Conservation (phyloP, 164 flowering plant genomes). For the Dillenia suffruticosa region DNA sequence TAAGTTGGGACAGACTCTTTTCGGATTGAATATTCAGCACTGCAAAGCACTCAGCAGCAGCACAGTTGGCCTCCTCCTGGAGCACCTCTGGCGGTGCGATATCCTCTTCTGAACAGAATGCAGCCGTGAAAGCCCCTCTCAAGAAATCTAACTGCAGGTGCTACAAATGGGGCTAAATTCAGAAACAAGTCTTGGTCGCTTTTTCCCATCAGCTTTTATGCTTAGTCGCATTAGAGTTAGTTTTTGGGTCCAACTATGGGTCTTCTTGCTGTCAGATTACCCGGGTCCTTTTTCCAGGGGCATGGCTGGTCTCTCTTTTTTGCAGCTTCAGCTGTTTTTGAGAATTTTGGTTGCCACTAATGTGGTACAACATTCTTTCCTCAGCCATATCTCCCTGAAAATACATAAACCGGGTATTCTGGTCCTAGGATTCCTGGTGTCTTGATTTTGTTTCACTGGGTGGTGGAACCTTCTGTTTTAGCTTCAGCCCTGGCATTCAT, state of each 20-base stretch:
- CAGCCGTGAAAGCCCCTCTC: background rate
- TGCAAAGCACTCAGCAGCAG: slow-evolving; percentile 55
- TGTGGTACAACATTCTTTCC: slow-evolving; percentile 12
- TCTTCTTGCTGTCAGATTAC: slow-evolving; percentile 15
- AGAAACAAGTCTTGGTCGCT: background rate
- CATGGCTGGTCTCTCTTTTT: slow-evolving; percentile 39
- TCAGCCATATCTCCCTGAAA: slow-evolving; percentile 23
- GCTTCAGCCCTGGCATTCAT: slow-evolving; percentile 6
- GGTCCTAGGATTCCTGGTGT: slow-evolving; percentile 13
- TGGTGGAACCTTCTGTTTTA: slow-evolving; percentile 21
- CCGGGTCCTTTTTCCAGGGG: slow-evolving; percentile 28
- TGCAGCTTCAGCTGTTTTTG: slow-evolving; percentile 48
- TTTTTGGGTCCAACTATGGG: slow-evolving; percentile 46
- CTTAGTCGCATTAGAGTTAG: slow-evolving; percentile 15
- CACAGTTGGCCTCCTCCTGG: slow-evolving; percentile 34
- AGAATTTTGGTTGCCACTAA: slow-evolving; percentile 27
- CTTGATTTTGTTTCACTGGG: slow-evolving; percentile 17
- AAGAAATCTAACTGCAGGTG: background rate
- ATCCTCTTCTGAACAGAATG: slow-evolving; percentile 40
- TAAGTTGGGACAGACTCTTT: slow-evolving; percentile 44
- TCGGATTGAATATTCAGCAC: slow-evolving; percentile 57
- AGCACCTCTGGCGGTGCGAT: slow-evolving; percentile 64
- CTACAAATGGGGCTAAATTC: background rate
- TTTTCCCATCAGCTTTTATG: slow-evolving; percentile 8
- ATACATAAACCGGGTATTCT: slow-evolving; percentile 17